Base-by-base conservation (phyloP, 805 yeast species). In the Lachancea sp. region DNA sequence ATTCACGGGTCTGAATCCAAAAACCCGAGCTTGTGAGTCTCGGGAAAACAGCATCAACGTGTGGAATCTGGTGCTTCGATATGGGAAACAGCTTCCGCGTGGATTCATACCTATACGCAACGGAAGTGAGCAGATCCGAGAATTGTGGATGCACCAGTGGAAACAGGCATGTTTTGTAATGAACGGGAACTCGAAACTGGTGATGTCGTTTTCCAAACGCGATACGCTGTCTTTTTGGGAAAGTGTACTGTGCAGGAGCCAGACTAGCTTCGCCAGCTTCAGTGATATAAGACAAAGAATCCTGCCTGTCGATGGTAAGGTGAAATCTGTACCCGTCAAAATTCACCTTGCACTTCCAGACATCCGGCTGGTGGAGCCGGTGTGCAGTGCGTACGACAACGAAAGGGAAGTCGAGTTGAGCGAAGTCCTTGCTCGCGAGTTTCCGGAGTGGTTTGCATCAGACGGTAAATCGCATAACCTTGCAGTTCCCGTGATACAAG, bases 131-230 rank as follows among this genome's bases (percentile, higher is more conserved):
- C 62, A 60, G 39, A 46, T 61, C 2, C 48, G 50, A 38, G 75
- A 72, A 41, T 72, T 77, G 41, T 81, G 93, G 82, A 67, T 81
- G 49, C 89, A 91, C 58, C 88, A 80, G 48, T 66, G 88, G 59
- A 91, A 93, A 56, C 97, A 91, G 57, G 75, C 88, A 3, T 79
- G 88, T 55, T 87, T 73, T 56, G 77, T 88, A 0, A 61, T 85
- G 31, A 79, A 82, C 51, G 95, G 95, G 0, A 75, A 78, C n/a
- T 74, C 95, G 5, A 87, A 84, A 49, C 74, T 79, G 2, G 77
- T 91, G n/a, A 84, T 91, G 95, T 72, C 72, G 20, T 66, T 91
- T 44, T 77, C 93, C 5, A 80, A 78, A 49, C 71, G 70, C 1
- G 81, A 82, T 42, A 74, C 91, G 0, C 63, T 68, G 19, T 57